Conservation (phyloP, 1,139 yeast genomes). For the Pneumocystis carinii region DNA sequence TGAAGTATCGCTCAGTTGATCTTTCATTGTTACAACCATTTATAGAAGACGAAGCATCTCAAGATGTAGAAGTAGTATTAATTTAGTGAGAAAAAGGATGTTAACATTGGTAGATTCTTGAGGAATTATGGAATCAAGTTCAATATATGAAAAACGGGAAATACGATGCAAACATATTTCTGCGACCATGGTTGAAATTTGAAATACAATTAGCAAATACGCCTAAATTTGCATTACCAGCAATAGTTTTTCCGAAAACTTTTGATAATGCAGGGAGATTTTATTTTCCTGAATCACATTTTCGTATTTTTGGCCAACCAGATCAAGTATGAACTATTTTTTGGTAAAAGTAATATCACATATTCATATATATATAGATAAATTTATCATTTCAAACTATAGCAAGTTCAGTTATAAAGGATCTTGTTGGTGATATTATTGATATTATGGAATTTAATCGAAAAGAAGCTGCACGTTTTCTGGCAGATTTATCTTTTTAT, state of each 20-base stretch:
- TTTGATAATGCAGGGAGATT: constrained; percentile 7
- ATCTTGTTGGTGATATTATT: constrained; percentile 57
- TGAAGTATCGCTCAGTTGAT: constrained; percentile 5
- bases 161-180: constrained; percentile 8
- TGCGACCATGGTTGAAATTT: constrained; percentile 2
- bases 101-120: constrained; percentile 4
- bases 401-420: constrained; percentile 53
- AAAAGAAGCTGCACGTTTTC: constrained; percentile 71
- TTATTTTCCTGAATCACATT: constrained; percentile 11
- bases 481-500: constrained; percentile 58
- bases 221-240: constrained; percentile 30
- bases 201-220: constrained; percentile 20
- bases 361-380: constrained; percentile 31
- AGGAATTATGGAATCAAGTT: constrained; percentile 9
- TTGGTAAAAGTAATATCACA: background rate
- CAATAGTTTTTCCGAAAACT: constrained; percentile 21
- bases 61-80: constrained; percentile 11
- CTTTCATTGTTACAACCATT: constrained; percentile 11
- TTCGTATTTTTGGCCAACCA: constrained; percentile 33
- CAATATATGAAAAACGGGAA: constrained; percentile 4
- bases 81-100: background rate
- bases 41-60: constrained; percentile 14
- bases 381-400: constrained; percentile 54
- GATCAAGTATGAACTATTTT: constrained; percentile 20
- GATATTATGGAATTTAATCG: constrained; percentile 78